Evolutionary conservation across 257 asterid species (phyloP), one percentile per base, ranked within the genome.

Genomic region (Solanum etuberosum): DNA sequence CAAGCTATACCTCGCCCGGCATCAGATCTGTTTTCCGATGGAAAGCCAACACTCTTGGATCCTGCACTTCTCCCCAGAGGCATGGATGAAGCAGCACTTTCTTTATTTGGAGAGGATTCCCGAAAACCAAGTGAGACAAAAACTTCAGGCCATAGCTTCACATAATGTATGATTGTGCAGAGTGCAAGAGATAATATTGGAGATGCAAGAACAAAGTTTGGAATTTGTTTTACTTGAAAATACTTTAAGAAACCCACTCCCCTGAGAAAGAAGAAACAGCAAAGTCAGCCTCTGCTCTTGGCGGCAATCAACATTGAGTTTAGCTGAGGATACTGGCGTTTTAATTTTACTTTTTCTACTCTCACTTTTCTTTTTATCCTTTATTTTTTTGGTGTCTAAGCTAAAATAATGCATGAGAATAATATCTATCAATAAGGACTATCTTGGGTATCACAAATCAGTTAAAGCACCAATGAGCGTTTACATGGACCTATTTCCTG

Each of bases 201-300:
- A 34, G 96, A 92, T 83, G 98, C 99, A 87, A 95, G 98, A 80
- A 94, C 93, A 87, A 97, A 95, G 90, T 97, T 97, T 27, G 99
- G 98, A 86, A 95, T 88, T 93, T 97, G 99, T 88, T 93, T 97
- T 73, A 93, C 89, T 90, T 94, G 95, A 88, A 97, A 97, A 90
- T 97, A 97, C 92, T 89, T 93, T 84, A 97, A 92, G 91, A 97
- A 95, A 77, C 99, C 99, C 82, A 95, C 98, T 81, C 96, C 98
- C 99, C 99, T 97, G 95, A 63, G 89, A 57, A 59, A 88, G 86
- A 88, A 59, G 72, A 86, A 57, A 82, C 82, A 20, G 61, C 76
- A 31, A 71, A 73, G 40, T 80, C 29, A 80, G 68, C 68, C 43
- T 80, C 38, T 16, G 25, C 34, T 16, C 84, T 16, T 29, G 67